These are phyloP conservation scores for Globisporangium orthogonon DNA, from an alignment of 352 stramenopile genomes.

Conservation along the genomic window DNA sequence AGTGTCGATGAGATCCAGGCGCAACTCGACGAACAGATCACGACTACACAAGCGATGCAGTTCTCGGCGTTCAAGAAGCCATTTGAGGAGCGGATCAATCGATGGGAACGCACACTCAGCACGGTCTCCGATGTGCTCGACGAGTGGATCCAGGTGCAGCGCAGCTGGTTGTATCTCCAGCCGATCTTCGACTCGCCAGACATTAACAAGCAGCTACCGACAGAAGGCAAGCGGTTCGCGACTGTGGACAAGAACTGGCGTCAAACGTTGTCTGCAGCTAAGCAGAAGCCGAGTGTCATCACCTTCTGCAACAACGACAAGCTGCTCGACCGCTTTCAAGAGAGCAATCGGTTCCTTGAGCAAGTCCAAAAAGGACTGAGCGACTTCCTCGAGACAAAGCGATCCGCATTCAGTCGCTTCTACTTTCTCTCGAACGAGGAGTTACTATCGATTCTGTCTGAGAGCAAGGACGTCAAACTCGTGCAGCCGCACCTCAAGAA, in stretches of 20 bases:
- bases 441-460: constrained; percentile 92
- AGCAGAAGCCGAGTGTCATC: constrained; percentile 80
- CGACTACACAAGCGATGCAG: constrained; percentile 93
- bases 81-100: constrained; percentile 91
- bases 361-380: constrained; percentile 93
- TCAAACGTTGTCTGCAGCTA: constrained; percentile 80
- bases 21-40: constrained; percentile 94
- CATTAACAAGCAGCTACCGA: constrained; percentile 95
- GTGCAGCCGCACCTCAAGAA: constrained; percentile 94
- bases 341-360: constrained; percentile 93
- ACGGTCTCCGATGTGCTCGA: constrained; percentile 91
- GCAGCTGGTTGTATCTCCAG: constrained; percentile 94
- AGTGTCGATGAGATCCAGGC: constrained; percentile 92
- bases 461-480: constrained; percentile 93
- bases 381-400: constrained; percentile 94
- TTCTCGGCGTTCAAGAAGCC: constrained; percentile 94
- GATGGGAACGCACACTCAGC: constrained; percentile 87
- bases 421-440: constrained; percentile 96
- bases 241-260: constrained; percentile 95
- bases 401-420: constrained; percentile 90
- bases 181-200: constrained; percentile 94
- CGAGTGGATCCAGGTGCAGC: constrained; percentile 93
- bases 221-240: constrained; percentile 91
- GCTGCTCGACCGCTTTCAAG: constrained; percentile 88
- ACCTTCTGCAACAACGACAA: constrained; percentile 93